These are phyloP conservation scores for Fraxinus cuspidata DNA, from an alignment of 257 asterid species.

Conservation along the genomic window DNA sequence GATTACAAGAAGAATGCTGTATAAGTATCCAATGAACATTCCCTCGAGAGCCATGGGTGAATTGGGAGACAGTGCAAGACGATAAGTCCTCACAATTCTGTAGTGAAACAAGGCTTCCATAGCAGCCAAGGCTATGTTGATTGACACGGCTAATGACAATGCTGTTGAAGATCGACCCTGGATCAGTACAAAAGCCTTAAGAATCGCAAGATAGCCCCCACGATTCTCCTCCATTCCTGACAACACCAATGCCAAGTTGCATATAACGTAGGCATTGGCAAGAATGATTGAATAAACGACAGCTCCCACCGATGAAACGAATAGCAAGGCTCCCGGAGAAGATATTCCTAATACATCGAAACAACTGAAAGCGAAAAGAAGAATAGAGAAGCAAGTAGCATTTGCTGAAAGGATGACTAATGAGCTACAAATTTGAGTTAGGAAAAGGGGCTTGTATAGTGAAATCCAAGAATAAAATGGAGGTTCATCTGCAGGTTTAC, in stretches of 20 bases:
- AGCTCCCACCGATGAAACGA: slow-evolving; percentile 46
- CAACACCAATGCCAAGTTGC: slow-evolving; percentile 49
- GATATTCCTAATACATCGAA: slow-evolving; percentile 42
- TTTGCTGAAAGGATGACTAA: slow-evolving; percentile 51
- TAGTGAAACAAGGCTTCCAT: slow-evolving; percentile 61
- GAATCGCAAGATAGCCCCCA: slow-evolving; percentile 48
- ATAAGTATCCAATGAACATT: slow-evolving; percentile 51
- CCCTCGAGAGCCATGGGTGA: slow-evolving; percentile 49
- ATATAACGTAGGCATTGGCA: slow-evolving; percentile 50
- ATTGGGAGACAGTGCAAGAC: slow-evolving; percentile 5
- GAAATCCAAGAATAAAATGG: slow-evolving; percentile 26
- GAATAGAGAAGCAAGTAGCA: slow-evolving; percentile 51
- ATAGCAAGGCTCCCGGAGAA: slow-evolving; percentile 16
- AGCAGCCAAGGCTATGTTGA: slow-evolving; percentile 50
- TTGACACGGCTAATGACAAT: slow-evolving; percentile 46
- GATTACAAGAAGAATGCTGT: slow-evolving; percentile 47
- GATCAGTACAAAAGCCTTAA: slow-evolving; percentile 47
- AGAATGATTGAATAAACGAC: slow-evolving; percentile 47
- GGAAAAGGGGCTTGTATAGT: slow-evolving; percentile 47
- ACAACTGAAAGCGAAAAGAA: slow-evolving; percentile 37
- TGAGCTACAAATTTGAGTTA: slow-evolving; percentile 57
- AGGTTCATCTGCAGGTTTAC: slow-evolving; percentile 5
- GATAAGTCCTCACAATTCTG: slow-evolving; percentile 42
- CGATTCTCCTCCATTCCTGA: slow-evolving; percentile 53
- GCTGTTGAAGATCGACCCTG: slow-evolving; percentile 55